phyloP scores from a whole-genome alignment of 345 rosid species.

The Acer saccharum region DNA sequence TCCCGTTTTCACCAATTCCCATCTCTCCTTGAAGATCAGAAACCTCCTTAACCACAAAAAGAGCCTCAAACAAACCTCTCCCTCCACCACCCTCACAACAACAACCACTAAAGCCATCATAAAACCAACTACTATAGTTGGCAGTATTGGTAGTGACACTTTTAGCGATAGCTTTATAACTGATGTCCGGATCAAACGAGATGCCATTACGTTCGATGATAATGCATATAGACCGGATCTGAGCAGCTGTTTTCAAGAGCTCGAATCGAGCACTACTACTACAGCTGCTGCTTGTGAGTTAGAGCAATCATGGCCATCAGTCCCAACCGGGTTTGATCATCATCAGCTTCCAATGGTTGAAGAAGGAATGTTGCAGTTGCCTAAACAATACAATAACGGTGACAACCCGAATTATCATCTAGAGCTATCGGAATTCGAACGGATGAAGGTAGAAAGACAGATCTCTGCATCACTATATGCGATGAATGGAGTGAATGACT shows the following conservation, averaged over 20 bases:
- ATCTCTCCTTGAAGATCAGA: constrained; percentile 66
- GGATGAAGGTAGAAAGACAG: constrained; percentile 65
- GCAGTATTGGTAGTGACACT: background rate
- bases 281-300: constrained; percentile 10
- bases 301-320: constrained; percentile 46
- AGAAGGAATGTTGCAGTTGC: constrained; percentile 29
- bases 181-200: constrained; percentile 20
- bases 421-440: constrained; percentile 38
- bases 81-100: background rate
- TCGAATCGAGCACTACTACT: constrained; percentile 11
- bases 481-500: constrained; percentile 56
- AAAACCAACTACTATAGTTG: constrained; percentile 27
- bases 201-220: constrained; percentile 31
- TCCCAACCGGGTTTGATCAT: constrained; percentile 33
- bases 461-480: constrained; percentile 67
- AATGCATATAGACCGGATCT: constrained; percentile 59
- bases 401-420: constrained; percentile 20
- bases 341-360: constrained; percentile 41
- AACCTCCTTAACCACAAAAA: constrained; percentile 73
- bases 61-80: constrained; percentile 39
- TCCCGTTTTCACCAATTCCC: constrained; percentile 52
- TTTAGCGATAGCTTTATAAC: constrained; percentile 4
- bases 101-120: constrained; percentile 19
- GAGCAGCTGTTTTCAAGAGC: constrained; percentile 33
- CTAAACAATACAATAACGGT: constrained; percentile 14